Evolutionary conservation across 2,329 filamentous ascomycete genomes (phyloP).

Genomic region (Fusarium fujikuroi): DNA sequence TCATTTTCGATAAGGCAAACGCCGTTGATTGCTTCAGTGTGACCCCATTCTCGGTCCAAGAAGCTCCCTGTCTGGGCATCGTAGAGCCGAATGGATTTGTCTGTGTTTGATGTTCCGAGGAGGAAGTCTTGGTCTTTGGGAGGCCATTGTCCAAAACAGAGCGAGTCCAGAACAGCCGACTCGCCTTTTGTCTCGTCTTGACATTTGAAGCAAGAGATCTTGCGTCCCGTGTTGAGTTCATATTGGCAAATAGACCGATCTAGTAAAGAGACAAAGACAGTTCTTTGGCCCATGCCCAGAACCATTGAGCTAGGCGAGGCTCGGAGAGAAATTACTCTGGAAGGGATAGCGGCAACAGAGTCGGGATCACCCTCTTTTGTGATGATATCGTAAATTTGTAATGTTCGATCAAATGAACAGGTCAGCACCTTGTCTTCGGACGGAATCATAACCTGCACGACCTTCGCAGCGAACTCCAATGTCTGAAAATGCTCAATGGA

Average conservation of each 20-base stretch:
- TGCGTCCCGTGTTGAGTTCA: slow-evolving; percentile 74
- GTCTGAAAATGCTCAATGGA: slow-evolving; percentile 86
- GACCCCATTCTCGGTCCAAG: slow-evolving; percentile 90
- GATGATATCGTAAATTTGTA: slow-evolving; percentile 84
- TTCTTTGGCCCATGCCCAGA: slow-evolving; percentile 70
- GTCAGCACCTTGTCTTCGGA: slow-evolving; percentile 82
- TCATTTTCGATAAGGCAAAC: slow-evolving; percentile 75
- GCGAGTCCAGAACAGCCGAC: slow-evolving; percentile 82
- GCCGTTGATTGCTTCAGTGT: slow-evolving; percentile 92
- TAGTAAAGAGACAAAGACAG: slow-evolving; percentile 67
- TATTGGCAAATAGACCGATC: slow-evolving; percentile 71
- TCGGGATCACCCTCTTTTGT: slow-evolving; percentile 72
- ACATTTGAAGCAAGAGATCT: slow-evolving; percentile 81
- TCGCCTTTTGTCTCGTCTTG: slow-evolving; percentile 83
- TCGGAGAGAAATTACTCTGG: slow-evolving; percentile 83
- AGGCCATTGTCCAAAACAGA: slow-evolving; percentile 71
- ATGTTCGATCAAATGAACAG: slow-evolving; percentile 86
- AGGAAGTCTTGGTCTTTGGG: slow-evolving; percentile 72
- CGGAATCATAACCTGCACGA: slow-evolving; percentile 79
- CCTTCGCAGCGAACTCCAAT: slow-evolving; percentile 89
- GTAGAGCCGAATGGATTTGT: slow-evolving; percentile 94
- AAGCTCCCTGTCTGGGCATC: slow-evolving; percentile 80
- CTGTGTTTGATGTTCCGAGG: slow-evolving; percentile 89
- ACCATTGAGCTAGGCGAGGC: slow-evolving; percentile 88
- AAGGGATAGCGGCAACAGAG: slow-evolving; percentile 79